These are phyloP conservation scores for Nitzschia sp. DNA, from an alignment of 108 stramenopile species.

Conservation along the genomic window DNA sequence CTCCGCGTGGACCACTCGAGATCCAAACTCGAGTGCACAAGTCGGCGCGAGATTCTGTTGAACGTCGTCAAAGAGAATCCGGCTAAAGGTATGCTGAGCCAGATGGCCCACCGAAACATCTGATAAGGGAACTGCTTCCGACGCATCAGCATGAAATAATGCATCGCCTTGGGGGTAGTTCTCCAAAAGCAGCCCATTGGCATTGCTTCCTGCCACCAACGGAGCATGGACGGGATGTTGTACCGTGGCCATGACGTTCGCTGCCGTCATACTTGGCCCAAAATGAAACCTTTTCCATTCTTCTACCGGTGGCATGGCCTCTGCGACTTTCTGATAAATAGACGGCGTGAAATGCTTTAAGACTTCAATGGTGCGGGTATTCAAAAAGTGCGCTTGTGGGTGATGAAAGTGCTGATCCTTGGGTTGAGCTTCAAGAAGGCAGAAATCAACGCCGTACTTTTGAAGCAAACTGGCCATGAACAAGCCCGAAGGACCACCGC, in stretches of 20 bases:
- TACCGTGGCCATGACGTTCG: conserved; percentile 60
- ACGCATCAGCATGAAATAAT: neutral
- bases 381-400: conserved; percentile 95
- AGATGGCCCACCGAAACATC: conserved; percentile 57
- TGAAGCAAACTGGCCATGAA: conserved; percentile 69
- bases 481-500: conserved; percentile 81
- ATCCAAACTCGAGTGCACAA: conserved; percentile 12
- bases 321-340: conserved; percentile 40
- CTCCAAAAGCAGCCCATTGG: conserved; percentile 49
- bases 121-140: conserved; percentile 28
- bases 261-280: conserved; percentile 52
- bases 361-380: conserved; percentile 92
- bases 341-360: conserved; percentile 47
- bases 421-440: conserved; percentile 64
- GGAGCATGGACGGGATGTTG: conserved; percentile 69
- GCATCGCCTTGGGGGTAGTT: neutral
- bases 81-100: conserved; percentile 59
- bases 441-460: conserved; percentile 48
- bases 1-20: conserved; percentile 1
- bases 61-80: conserved; percentile 46
- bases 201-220: conserved; percentile 44
- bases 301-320: conserved; percentile 61
- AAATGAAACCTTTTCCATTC: conserved; percentile 79
- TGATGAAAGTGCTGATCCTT: conserved; percentile 55
- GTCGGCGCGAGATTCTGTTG: neutral